phyloP scores from a whole-genome alignment of 148 eudicot species.

The Tetragonia tetragonoides region DNA sequence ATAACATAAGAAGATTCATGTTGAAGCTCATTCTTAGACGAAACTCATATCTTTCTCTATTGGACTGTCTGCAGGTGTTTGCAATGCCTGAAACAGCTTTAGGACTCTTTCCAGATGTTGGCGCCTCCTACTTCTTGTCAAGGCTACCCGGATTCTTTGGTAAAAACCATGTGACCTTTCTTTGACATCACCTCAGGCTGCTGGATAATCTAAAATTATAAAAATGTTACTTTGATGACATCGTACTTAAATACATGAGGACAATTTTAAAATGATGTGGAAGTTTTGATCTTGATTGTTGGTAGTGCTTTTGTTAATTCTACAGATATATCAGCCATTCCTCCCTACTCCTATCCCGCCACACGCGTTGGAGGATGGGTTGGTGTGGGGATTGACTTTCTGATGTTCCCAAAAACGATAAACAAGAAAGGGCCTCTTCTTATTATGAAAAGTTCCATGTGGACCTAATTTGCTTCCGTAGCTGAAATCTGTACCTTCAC shows the following conservation, averaged over 20 bases:
- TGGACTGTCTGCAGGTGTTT: constrained; percentile 54
- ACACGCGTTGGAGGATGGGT: too few species aligned
- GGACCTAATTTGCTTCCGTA: too few species aligned
- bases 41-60: constrained; percentile 15
- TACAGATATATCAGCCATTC: neutral
- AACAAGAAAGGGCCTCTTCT: too few species aligned
- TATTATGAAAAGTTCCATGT: too few species aligned
- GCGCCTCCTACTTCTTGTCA: constrained; percentile 84
- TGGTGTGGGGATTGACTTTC: too few species aligned
- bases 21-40: neutral
- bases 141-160: constrained; percentile 96
- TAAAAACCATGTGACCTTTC: constrained; percentile 27
- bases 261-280: neutral
- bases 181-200: constrained; percentile 4
- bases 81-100: constrained; percentile 99
- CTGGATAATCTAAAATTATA: neutral
- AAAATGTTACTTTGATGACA: neutral
- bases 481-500: too few species aligned
- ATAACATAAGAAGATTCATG: neutral
- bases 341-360: neutral
- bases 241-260: too few species aligned
- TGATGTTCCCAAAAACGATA: too few species aligned
- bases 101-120: constrained; percentile 95
- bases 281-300: neutral
- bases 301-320: neutral